Percentiles rank a stretch among this genome's conserved stretches.
Evolutionary conservation across 176 grass and related monocot genomes (phyloP).

Genomic region (Puya raimondii): DNA sequence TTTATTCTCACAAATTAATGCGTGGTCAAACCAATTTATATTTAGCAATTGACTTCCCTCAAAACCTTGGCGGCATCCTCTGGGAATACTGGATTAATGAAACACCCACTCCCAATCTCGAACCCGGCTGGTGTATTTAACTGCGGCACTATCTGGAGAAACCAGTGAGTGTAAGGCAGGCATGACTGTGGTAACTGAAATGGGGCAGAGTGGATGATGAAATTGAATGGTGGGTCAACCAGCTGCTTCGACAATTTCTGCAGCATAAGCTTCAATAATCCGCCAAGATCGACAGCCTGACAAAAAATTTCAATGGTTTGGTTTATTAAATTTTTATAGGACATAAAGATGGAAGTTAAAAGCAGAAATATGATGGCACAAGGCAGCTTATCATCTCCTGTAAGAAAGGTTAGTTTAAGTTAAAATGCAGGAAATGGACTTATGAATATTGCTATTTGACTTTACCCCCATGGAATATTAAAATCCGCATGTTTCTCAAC

Average conservation of each 20-base stretch:
- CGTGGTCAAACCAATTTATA: slow-evolving; percentile 1
- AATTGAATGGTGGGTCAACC: slow-evolving; percentile 78
- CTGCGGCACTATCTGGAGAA: slow-evolving; percentile 81
- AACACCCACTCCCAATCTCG: slow-evolving; percentile 86
- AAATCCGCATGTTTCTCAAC: too few relatives aligned
- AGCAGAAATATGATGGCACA: slow-evolving; percentile 6
- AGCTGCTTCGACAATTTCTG: slow-evolving; percentile 82
- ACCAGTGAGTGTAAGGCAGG: slow-evolving; percentile 68
- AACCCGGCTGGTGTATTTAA: slow-evolving; percentile 65
- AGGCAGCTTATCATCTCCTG: neutral
- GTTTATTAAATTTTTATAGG: slow-evolving; percentile 2
- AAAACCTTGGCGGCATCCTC: slow-evolving; percentile 88
- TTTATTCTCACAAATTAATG: too few relatives aligned
- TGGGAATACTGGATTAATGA: slow-evolving; percentile 92
- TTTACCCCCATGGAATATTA: neutral
- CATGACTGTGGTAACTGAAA: slow-evolving; percentile 35
- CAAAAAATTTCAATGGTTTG: slow-evolving; percentile 8
- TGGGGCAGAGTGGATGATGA: slow-evolving; percentile 69
- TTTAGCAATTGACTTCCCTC: slow-evolving; percentile 53
- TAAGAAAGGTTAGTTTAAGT: neutral
- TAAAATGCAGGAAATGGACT: neutral
- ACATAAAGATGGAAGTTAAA: slow-evolving; percentile 9
- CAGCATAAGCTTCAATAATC: slow-evolving; percentile 61
- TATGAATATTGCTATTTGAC: neutral
- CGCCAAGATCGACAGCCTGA: slow-evolving; percentile 74